Evolutionary conservation across 2,329 filamentous ascomycete species (phyloP).

Genomic region (Fusarium sp.): DNA sequence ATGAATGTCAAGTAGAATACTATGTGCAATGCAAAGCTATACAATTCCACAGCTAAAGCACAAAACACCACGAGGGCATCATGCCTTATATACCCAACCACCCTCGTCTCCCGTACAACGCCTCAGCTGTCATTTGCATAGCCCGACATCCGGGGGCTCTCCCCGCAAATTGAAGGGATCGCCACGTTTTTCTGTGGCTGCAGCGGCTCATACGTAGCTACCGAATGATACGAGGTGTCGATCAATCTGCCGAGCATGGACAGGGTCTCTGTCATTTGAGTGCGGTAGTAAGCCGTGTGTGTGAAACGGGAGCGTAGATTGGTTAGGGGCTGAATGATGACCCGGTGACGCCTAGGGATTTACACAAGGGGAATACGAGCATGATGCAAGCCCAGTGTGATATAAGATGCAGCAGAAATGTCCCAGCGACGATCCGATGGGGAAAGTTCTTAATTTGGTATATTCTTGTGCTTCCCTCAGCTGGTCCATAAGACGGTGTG

Average conservation of each 20-base stretch:
- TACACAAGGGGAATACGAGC: neutral
- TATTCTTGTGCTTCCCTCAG: neutral
- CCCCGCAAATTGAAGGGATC: neutral
- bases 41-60: neutral
- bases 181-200: slow-evolving; percentile 1
- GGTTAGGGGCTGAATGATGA: slow-evolving; percentile 14
- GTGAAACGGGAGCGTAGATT: slow-evolving; percentile 13
- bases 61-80: neutral
- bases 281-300: slow-evolving; percentile 6
- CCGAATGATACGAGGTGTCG: neutral
- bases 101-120: neutral
- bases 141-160: neutral
- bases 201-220: neutral
- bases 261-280: neutral
- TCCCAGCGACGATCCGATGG: neutral
- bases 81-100: slow-evolving; percentile 4
- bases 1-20: neutral
- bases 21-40: neutral
- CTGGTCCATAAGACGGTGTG: neutral
- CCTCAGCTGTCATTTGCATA: neutral
- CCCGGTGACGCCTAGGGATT: neutral
- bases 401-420: neutral
- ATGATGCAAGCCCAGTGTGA: neutral
- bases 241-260: neutral
- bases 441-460: neutral